Base-by-base conservation (phyloP, 768 basidiomycete genomes). In the Galerina sulciceps region DNA sequence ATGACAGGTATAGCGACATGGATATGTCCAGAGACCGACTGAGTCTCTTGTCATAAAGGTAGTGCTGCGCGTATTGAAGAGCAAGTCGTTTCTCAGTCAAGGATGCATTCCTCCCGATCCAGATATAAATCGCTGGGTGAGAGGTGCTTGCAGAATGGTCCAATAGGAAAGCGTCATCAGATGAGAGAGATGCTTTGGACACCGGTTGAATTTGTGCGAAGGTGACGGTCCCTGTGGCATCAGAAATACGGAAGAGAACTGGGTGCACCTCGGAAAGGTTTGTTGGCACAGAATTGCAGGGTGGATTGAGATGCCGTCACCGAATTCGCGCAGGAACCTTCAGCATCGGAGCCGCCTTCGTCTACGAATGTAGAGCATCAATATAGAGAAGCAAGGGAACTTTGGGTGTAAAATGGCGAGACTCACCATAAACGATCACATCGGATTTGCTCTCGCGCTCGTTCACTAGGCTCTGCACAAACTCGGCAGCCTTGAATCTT, bases 401-500 rank as follows among this genome's bases (percentile, higher is more conserved):
- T n/a, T 31, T 54, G 5, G 36, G 40, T 35, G 14, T 56, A 22
- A 44, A 17, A 40, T 15, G 22, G 17, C 15, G 8, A 15, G 42
- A 69, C 77, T 56, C 34, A 82, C 85, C 85, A 57, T 75, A 86
- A 11, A 85, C 84, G 11, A 73, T 73, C 10, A 81, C 67, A 22
- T 83, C 73, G 61, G 77, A 73, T 50, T 73, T 70, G 35, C 79
- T 73, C 49, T 76, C 67, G 20, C 83, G 72, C 9, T 74, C 74
- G 48, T 75, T 72, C 4, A 77, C 75, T 10, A 87, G 65, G 23
- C 66, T 74, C 62, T 76, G 78, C 3, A 79, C 81, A 71, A 87
- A 87, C 63, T 88, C 84, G 18, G 83, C 85, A 10, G 86, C 84
- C 64, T 81, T 84, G 71, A 83, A 87, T 36, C 79, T 78, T 63